Percentiles rank a stretch among this genome's conserved stretches.
These are phyloP conservation scores for Ophiostoma himal-ulmi DNA, from an alignment of 2,329 filamentous ascomycete species.

Conservation along the genomic window DNA sequence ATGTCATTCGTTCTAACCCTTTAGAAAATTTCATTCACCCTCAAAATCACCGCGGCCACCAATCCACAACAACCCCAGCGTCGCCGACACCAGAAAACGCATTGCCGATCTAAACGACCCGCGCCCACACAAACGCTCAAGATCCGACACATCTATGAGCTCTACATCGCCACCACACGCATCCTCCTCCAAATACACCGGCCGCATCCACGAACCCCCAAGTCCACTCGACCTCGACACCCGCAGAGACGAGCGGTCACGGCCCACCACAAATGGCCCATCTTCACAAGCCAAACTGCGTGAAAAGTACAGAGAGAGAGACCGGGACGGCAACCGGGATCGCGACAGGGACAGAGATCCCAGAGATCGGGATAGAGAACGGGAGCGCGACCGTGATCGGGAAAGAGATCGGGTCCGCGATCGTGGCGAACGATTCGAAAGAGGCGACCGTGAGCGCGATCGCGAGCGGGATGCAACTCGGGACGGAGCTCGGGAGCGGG, in stretches of 20 bases:
- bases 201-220: conserved; percentile 22
- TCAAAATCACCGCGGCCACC: conserved; percentile 31
- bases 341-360: conserved; percentile 6
- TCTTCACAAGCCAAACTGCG: conserved; percentile 10
- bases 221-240: conserved; percentile 24
- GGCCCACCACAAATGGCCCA: conserved; percentile 16
- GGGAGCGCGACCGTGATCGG: conserved; percentile 5
- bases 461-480: conserved; percentile 15
- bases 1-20: conserved; percentile 22
- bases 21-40: conserved; percentile 27
- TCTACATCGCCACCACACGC: conserved; percentile 23
- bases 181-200: conserved; percentile 12
- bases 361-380: conserved; percentile 10
- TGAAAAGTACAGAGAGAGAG: conserved; percentile 18
- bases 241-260: conserved; percentile 22
- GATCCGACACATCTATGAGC: conserved; percentile 34
- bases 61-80: conserved; percentile 35
- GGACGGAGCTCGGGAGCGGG: conserved; percentile 15
- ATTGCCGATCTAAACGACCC: conserved; percentile 41
- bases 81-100: conserved; percentile 44
- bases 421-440: conserved; percentile 10
- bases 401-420: not conserved
- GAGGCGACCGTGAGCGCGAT: conserved; percentile 4
- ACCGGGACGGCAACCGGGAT: not conserved
- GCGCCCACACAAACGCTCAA: conserved; percentile 44